phyloP scores from a whole-genome alignment of 352 stramenopile genomes.

The Pythium angustatum region DNA sequence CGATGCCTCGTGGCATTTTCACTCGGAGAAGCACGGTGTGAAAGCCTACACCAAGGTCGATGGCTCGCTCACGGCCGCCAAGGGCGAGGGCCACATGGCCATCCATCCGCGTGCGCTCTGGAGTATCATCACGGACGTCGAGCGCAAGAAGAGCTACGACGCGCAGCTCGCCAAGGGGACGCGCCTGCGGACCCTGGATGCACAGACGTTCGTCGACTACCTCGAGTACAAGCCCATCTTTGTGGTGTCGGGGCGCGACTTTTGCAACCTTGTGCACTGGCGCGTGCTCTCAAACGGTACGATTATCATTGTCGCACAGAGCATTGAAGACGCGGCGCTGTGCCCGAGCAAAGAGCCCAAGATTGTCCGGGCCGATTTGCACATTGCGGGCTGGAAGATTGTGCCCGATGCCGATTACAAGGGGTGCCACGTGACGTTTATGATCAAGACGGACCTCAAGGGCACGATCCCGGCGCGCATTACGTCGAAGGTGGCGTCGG shows the following conservation, averaged over 20 bases:
- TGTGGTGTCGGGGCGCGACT: conserved; percentile 70
- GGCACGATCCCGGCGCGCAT: conserved; percentile 68
- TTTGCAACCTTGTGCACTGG: conserved; percentile 73
- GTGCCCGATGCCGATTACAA: conserved; percentile 60
- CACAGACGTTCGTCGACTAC: conserved; percentile 68
- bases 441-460: conserved; percentile 76
- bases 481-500: conserved; percentile 54
- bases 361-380: conserved; percentile 63
- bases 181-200: conserved; percentile 46
- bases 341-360: conserved; percentile 72
- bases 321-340: conserved; percentile 54
- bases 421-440: conserved; percentile 58
- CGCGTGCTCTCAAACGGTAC: conserved; percentile 59
- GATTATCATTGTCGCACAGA: conserved; percentile 70
- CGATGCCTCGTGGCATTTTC: conserved; percentile 55
- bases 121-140: conserved; percentile 51
- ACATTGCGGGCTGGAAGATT: conserved; percentile 69
- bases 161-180: conserved; percentile 49
- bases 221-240: conserved; percentile 83
- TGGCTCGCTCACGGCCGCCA: conserved; percentile 60
- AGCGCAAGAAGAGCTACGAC: conserved; percentile 57
- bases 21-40: conserved; percentile 70
- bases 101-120: conserved; percentile 57
- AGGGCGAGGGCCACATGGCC: conserved; percentile 51
- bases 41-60: conserved; percentile 71